Percentiles rank a stretch among this genome's conserved stretches.
These are phyloP conservation scores for Fusarium coicis DNA, from an alignment of 2,329 filamentous ascomycete genomes.

Conservation along the genomic window DNA sequence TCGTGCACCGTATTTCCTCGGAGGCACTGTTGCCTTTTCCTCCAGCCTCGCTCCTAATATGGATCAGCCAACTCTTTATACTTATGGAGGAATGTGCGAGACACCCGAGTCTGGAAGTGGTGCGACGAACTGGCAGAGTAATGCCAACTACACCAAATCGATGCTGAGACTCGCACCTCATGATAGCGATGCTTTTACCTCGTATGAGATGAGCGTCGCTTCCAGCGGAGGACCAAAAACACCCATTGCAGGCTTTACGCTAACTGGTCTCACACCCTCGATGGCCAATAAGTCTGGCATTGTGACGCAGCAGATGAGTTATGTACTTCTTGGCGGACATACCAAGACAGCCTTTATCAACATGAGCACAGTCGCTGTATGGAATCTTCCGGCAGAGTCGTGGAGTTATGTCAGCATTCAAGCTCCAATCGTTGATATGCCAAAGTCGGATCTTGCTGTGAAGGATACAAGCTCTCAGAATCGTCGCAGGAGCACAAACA, in stretches of 20 bases:
- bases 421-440: conserved; percentile 47
- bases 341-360: conserved; percentile 88
- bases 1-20: conserved; percentile 61
- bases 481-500: conserved; percentile 40
- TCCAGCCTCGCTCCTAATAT: conserved; percentile 64
- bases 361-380: conserved; percentile 90
- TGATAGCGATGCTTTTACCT: conserved; percentile 40
- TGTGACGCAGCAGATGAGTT: conserved; percentile 78
- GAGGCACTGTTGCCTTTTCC: conserved; percentile 74
- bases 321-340: conserved; percentile 86
- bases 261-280: conserved; percentile 78
- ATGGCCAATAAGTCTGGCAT: conserved; percentile 74
- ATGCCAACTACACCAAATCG: conserved; percentile 80
- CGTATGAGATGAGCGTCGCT: conserved; percentile 53
- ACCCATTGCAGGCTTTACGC: conserved; percentile 86
- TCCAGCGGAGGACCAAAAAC: conserved; percentile 71
- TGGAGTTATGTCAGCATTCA: conserved; percentile 85
- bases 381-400: conserved; percentile 84
- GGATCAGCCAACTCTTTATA: conserved; percentile 70
- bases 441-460: conserved; percentile 67
- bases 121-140: conserved; percentile 68
- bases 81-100: conserved; percentile 93
- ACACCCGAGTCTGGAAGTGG: conserved; percentile 46
- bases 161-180: conserved; percentile 75
- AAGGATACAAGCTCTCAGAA: conserved; percentile 43